Evolutionary conservation across 192 early-diverging fungal species (phyloP).

Genomic region (Haplosporangium gracile): DNA sequence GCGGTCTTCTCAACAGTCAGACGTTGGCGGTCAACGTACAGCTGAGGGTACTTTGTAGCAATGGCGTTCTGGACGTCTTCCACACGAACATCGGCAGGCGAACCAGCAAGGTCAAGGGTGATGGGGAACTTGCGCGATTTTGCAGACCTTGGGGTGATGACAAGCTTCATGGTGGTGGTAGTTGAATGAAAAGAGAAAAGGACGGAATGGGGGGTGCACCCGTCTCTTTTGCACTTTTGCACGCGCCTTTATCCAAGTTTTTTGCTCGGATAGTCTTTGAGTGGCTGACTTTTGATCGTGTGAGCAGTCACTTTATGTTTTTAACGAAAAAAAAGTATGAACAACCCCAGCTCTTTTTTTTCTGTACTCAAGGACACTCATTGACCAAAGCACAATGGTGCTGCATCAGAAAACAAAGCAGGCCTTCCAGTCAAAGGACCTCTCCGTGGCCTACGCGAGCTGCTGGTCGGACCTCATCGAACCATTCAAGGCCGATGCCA

Average conservation of each 20-base stretch:
- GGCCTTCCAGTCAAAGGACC: conserved; percentile 55
- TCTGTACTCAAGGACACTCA: neutral
- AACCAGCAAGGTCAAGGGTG: conserved; percentile 69
- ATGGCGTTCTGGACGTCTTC: conserved; percentile 80
- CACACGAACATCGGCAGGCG: conserved; percentile 68
- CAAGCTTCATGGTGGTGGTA: conserved; percentile 65
- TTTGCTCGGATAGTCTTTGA: neutral
- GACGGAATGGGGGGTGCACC: neutral
- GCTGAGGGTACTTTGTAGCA: conserved; percentile 72
- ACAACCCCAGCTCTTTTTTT: neutral
- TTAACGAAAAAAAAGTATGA: neutral
- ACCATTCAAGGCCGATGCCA: conserved; percentile 5
- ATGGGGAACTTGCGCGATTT: conserved; percentile 65
- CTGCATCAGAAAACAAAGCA: conserved; percentile 58
- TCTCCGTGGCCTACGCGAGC: conserved; percentile 40
- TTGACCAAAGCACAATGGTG: conserved; percentile 33
- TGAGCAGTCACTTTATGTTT: neutral
- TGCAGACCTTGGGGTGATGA: conserved; percentile 57
- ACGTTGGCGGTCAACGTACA: conserved; percentile 85
- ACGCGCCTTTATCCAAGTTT: neutral
- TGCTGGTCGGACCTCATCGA: conserved; percentile 34
- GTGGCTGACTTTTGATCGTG: neutral
- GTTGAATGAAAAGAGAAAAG: neutral
- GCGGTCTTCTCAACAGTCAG: conserved; percentile 74
- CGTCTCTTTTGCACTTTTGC: neutral